Base-by-base conservation (phyloP, 345 rosid species). In the Hirschfeldia incana region DNA sequence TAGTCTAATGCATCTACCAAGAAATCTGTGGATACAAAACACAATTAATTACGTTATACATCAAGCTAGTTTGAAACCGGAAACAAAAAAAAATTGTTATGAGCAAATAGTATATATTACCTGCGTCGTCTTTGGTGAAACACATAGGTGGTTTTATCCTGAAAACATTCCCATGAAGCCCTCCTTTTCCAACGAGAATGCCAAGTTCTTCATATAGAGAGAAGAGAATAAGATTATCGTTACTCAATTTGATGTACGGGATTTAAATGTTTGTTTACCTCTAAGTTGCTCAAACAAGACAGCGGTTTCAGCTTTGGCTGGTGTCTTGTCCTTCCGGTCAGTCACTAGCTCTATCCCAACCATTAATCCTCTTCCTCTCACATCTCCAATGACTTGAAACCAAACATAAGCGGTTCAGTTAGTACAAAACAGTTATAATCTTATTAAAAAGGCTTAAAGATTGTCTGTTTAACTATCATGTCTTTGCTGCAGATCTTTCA, bases 101-200 rank as follows among this genome's bases (percentile, higher is more conserved):
- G 2, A 49, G 57, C 13, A 15, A 33, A 64, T 8, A 65, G 0
- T n/a, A 9, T 26, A n/a, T 1, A 12, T 27, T 66, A 88, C 98
- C 98, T 42, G 97, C 94, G 86, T 95, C 98, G 27, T 90, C 92
- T 84, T 89, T 91, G 71, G 90, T 84, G 82, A 91, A 95, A 81
- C 99, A 91, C 99, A 91, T 91, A 0, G 98, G 99, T 17, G 99
- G 97, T 72, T 91, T 93, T 77, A 95, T 86, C 77, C 97, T 88
- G 85, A 95, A 91, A 67, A 91, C 96, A 32, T 87, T 95, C 32
- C 97, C 98, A 34, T 95, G 92, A 8, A 90, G 82, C 62, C 99
- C 99, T 26, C 98, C 98, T 87, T 94, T 93, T 63, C 99, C 97
- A 4, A 91, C 86, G 57, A 94, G 86, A 26, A 92, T 74, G 3